These are phyloP conservation scores for Pharnaceum exiguum DNA, from an alignment of 148 eudicot genomes.

Conservation along the genomic window DNA sequence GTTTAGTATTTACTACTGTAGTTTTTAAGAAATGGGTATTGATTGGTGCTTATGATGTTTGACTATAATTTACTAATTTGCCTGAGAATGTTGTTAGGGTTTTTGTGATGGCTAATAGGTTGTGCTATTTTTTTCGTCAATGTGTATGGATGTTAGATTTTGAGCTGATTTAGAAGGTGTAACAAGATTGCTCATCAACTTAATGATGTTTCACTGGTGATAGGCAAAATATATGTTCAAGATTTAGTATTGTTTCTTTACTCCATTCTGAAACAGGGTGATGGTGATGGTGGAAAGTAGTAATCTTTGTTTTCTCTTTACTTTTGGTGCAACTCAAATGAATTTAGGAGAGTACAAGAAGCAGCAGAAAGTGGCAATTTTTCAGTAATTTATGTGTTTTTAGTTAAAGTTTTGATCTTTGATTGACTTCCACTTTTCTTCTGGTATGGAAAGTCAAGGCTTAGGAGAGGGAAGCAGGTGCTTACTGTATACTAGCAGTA, in stretches of 20 bases:
- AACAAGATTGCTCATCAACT: background rate
- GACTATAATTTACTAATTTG: background rate
- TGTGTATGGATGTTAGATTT: background rate
- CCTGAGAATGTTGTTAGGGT: background rate
- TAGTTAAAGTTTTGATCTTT: background rate
- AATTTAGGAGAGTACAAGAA: no score
- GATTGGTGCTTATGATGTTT: background rate
- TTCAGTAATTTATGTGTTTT: no score
- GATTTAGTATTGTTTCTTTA: no score
- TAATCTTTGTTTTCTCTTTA: background rate
- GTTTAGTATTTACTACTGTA: background rate
- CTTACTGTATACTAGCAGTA: background rate
- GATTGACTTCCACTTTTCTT: background rate
- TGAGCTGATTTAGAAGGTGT: background rate
- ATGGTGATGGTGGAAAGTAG: no score
- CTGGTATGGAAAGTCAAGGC: background rate
- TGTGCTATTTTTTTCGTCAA: background rate
- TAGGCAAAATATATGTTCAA: no score
- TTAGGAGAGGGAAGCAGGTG: no score
- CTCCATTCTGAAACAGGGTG: no score
- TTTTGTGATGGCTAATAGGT: no score
- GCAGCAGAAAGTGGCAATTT: no score
- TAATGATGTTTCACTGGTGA: background rate
- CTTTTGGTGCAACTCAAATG: background rate
- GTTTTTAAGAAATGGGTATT: constrained; percentile 7